phyloP scores from a whole-genome alignment of 1,284 basidiomycete species.

The Sanghuangporus baumii region DNA sequence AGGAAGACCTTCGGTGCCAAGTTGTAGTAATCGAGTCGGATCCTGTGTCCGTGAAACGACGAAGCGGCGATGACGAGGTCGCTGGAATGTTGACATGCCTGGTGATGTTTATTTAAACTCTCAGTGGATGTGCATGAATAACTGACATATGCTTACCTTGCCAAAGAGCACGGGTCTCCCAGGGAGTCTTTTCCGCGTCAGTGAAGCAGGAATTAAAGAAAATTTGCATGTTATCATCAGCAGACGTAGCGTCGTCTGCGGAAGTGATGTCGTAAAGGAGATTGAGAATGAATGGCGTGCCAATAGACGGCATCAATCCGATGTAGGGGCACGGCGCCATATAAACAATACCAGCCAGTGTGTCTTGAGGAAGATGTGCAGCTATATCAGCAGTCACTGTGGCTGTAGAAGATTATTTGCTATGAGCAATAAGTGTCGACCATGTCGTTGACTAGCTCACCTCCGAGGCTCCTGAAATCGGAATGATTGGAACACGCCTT shows the following conservation, averaged over 20 bases:
- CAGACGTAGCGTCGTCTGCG: constrained; percentile 26
- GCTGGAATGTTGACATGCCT: constrained; percentile 25
- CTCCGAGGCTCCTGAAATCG: constrained; percentile 33
- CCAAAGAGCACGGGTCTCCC: constrained; percentile 28
- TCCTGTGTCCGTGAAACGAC: constrained; percentile 30
- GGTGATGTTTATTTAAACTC: background rate
- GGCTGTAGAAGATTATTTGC: constrained; percentile 20
- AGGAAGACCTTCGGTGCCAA: constrained; percentile 27
- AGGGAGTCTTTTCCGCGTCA: constrained; percentile 23
- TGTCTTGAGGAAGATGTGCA: constrained; percentile 29
- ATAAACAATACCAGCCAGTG: constrained; percentile 33
- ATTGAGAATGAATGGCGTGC: constrained; percentile 10
- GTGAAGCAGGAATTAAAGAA: constrained; percentile 32
- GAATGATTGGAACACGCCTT: background rate
- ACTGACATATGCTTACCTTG: constrained; percentile 27
- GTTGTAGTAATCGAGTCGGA: constrained; percentile 24
- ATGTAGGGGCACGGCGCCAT: constrained; percentile 30
- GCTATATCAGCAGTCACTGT: constrained; percentile 34
- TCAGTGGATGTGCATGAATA: background rate
- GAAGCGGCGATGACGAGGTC: constrained; percentile 27
- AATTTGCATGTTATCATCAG: background rate
- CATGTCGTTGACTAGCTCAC: constrained; percentile 21
- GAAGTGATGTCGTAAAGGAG: constrained; percentile 26
- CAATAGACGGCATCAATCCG: constrained; percentile 25
- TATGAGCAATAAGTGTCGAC: background rate